phyloP scores from a whole-genome alignment of 1,284 basidiomycete genomes.

The Rhizopogon parksii region DNA sequence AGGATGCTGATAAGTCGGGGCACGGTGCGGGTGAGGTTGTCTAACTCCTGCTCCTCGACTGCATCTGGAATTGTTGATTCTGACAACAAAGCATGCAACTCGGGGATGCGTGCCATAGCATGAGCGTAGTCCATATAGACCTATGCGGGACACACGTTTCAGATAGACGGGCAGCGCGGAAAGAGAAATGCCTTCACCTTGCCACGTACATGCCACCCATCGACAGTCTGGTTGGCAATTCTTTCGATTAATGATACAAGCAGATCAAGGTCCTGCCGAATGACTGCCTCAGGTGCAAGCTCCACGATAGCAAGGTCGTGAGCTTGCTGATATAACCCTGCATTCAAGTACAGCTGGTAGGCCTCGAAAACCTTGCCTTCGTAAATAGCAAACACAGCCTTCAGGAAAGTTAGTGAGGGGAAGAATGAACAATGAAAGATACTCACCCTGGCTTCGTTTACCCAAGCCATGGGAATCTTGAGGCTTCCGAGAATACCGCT shows the following conservation, averaged over 20 bases:
- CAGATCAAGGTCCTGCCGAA: conserved; percentile 72
- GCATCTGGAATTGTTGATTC: conserved; percentile 39
- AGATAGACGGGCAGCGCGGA: conserved; percentile 5
- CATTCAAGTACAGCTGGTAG: conserved; percentile 71
- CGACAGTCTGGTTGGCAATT: conserved; percentile 58
- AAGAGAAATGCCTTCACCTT: conserved; percentile 46
- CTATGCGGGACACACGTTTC: conserved; percentile 29
- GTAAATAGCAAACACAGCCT: conserved; percentile 66
- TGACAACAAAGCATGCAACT: conserved; percentile 42
- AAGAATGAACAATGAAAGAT: not conserved
- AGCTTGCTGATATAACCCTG: conserved; percentile 65
- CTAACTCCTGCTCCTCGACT: conserved; percentile 46
- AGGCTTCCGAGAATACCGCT: conserved; percentile 72
- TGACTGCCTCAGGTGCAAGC: conserved; percentile 86
- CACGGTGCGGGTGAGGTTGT: conserved; percentile 51
- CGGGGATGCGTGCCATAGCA: conserved; percentile 55
- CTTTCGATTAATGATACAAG: conserved; percentile 69
- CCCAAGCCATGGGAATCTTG: conserved; percentile 79
- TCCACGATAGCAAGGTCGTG: conserved; percentile 77
- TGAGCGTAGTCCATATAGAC: conserved; percentile 64
- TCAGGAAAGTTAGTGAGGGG: conserved; percentile 3
- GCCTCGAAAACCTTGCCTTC: conserved; percentile 66
- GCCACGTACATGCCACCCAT: conserved; percentile 74
- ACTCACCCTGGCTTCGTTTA: conserved; percentile 78
- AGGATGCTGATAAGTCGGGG: conserved; percentile 66